These are phyloP conservation scores for Vigna hirtella DNA, from an alignment of 306 rosid genomes.

Conservation along the genomic window DNA sequence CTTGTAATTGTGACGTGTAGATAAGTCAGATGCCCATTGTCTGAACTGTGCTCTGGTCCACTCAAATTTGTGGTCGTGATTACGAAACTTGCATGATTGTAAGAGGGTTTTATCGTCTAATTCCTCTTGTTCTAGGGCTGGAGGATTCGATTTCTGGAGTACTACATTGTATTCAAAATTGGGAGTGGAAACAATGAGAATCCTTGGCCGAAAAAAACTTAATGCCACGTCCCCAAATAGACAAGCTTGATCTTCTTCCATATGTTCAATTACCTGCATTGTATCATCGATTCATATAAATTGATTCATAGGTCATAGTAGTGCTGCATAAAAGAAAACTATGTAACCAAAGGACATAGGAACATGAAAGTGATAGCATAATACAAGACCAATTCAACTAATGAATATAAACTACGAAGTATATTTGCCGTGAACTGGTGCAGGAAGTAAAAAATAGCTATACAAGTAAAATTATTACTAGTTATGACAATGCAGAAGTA, in stretches of 20 bases:
- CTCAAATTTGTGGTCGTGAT: conserved; percentile 96
- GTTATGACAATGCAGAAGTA: not conserved
- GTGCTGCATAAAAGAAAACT: conserved; percentile 9
- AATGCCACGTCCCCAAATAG: conserved; percentile 79
- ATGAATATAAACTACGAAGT: not conserved
- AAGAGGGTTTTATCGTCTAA: conserved; percentile 66
- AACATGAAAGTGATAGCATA: conserved; percentile 29
- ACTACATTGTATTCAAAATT: conserved; percentile 90
- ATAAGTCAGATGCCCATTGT: conserved; percentile 81
- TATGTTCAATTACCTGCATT: conserved; percentile 91
- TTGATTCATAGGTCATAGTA: conserved; percentile 14
- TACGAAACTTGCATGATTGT: conserved; percentile 79
- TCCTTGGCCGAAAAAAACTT: conserved; percentile 70
- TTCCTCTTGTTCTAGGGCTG: conserved; percentile 73
- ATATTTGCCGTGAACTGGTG: conserved; percentile 8
- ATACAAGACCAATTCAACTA: conserved; percentile 28
- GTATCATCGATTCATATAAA: conserved; percentile 31
- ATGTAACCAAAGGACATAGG: not conserved
- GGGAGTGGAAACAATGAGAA: conserved; percentile 94
- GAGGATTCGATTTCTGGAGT: conserved; percentile 68
- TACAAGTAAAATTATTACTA: conserved; percentile 4
- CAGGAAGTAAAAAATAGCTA: conserved; percentile 1
- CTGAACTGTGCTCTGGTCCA: conserved; percentile 91
- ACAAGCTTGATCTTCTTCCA: conserved; percentile 94
- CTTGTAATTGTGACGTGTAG: conserved; percentile 70